phyloP scores from a whole-genome alignment of 805 yeast species.

The Hanseniaspora taiwanica region DNA sequence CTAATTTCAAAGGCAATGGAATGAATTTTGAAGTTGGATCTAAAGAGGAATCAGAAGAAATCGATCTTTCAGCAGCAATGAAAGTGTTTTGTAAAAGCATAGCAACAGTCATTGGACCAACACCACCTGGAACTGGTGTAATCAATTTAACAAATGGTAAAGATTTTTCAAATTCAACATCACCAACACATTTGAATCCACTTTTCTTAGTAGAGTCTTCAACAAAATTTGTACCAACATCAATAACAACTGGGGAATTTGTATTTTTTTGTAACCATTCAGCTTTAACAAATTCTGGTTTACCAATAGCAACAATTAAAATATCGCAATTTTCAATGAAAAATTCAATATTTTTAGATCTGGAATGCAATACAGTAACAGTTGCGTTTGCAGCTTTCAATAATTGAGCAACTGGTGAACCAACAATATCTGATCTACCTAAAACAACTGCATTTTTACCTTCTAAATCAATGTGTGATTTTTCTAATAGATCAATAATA shows the following conservation, averaged over 20 bases:
- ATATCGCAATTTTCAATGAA: conserved; percentile 64
- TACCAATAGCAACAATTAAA: conserved; percentile 70
- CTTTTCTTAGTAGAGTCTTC: conserved; percentile 52
- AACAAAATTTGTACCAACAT: conserved; percentile 72
- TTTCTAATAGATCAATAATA: conserved; percentile 63
- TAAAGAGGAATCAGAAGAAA: conserved; percentile 14
- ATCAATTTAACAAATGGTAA: conserved; percentile 29
- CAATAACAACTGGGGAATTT: conserved; percentile 54
- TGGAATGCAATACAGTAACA: conserved; percentile 76
- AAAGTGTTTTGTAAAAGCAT: conserved; percentile 63
- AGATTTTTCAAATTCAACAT: conserved; percentile 46
- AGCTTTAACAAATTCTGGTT: conserved; percentile 55
- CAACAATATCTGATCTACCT: conserved; percentile 94
- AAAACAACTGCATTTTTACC: conserved; percentile 84
- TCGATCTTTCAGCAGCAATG: conserved; percentile 40
- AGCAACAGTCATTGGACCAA: conserved; percentile 87
- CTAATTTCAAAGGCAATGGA: conserved; percentile 44
- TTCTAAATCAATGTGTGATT: conserved; percentile 49
- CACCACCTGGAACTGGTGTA: conserved; percentile 91
- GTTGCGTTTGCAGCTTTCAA: conserved; percentile 66
- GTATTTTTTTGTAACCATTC: conserved; percentile 47
- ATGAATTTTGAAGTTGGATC: conserved; percentile 21
- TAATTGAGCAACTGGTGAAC: conserved; percentile 81
- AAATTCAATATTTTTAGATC: conserved; percentile 46
- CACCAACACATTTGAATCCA: conserved; percentile 66